Evolutionary conservation across 1,284 basidiomycete species (phyloP).

Genomic region (Phenoliferia sp.): DNA sequence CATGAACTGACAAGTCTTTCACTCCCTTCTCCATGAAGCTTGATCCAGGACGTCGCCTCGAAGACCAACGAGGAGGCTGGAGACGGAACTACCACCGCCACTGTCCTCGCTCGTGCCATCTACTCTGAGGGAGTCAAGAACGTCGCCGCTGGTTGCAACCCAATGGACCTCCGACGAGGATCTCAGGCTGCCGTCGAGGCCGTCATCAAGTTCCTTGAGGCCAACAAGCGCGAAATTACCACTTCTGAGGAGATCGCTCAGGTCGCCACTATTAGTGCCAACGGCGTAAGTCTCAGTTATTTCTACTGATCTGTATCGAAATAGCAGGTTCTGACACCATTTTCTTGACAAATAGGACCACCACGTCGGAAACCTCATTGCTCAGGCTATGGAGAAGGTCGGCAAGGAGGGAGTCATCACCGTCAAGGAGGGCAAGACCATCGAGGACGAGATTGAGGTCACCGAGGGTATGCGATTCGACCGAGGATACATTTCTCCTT

Average conservation of each 20-base stretch:
- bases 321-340: neutral
- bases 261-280: constrained; percentile 97
- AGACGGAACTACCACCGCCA: constrained; percentile 97
- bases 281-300: constrained; percentile 58
- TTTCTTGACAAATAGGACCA: constrained; percentile 50
- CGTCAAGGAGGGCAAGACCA: constrained; percentile 92
- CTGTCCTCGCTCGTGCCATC: constrained; percentile 92
- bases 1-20: neutral
- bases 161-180: constrained; percentile 96
- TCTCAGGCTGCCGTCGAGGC: constrained; percentile 94
- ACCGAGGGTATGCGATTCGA: constrained; percentile 99
- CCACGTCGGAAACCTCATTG: constrained; percentile 91
- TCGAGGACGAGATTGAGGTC: constrained; percentile 96
- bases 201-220: constrained; percentile 84
- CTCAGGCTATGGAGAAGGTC: constrained; percentile 99
- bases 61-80: constrained; percentile 98
- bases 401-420: constrained; percentile 99
- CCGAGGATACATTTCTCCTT: constrained; percentile 96
- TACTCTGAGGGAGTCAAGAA: constrained; percentile 99
- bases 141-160: constrained; percentile 97
- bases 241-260: constrained; percentile 92
- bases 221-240: constrained; percentile 89
- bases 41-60: constrained; percentile 90
- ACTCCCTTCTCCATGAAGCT: constrained; percentile 51
- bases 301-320: neutral